Conservation (phyloP, 306 rosid genomes). For the Cicer yamashitae region DNA sequence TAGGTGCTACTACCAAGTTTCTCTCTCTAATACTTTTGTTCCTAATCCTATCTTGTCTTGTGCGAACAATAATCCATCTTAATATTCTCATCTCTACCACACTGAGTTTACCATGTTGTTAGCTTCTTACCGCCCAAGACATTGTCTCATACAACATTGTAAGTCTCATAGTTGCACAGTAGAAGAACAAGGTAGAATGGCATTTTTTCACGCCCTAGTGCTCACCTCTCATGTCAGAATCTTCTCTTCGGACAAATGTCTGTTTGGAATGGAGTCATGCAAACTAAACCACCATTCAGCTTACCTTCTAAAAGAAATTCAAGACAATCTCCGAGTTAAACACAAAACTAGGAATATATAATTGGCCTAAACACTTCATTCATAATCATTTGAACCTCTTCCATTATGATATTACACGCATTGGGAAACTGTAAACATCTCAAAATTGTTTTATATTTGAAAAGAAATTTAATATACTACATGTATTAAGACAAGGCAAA, state of each 20-base stretch:
- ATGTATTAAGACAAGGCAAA: not conserved
- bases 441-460: not conserved
- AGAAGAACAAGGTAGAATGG: not conserved
- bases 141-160: not conserved
- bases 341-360: not conserved
- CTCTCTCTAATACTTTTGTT: not conserved
- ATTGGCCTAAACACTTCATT: not conserved
- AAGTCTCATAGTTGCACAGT: not conserved
- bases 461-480: slow-evolving; percentile 4
- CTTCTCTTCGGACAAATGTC: not conserved
- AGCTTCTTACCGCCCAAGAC: not conserved
- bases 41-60: not conserved
- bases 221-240: not conserved
- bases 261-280: not conserved
- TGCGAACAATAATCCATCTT: not conserved
- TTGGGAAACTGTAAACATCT: not conserved
- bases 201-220: not conserved
- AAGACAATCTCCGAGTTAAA: not conserved
- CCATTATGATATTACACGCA: not conserved
- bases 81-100: not conserved
- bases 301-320: not conserved
- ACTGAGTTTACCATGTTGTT: not conserved
- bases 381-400: not conserved
- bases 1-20: not conserved
- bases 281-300: not conserved